Conservation (phyloP, 2,329 filamentous ascomycete genomes). For the Neonectria faginata region DNA sequence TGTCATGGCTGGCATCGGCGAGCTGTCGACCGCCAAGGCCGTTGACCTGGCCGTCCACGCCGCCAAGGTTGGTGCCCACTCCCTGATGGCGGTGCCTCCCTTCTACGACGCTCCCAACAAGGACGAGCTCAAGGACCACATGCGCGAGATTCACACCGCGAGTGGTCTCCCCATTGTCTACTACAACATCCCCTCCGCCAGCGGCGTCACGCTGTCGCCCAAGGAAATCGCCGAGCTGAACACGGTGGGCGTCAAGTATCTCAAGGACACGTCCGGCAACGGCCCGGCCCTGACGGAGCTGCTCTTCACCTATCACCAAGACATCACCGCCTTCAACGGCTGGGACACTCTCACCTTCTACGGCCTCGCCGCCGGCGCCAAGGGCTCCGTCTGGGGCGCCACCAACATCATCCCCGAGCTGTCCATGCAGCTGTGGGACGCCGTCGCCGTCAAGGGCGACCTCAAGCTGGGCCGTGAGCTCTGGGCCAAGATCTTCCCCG, state of each 20-base stretch:
- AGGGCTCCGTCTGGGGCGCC: slow-evolving; percentile 63
- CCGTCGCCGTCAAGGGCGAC: slow-evolving; percentile 53
- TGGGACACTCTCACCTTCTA: slow-evolving; percentile 67
- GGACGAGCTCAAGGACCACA: slow-evolving; percentile 49
- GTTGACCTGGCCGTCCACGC: slow-evolving; percentile 31
- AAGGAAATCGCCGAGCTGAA: slow-evolving; percentile 57
- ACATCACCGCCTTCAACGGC: slow-evolving; percentile 63
- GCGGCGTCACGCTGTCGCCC: slow-evolving; percentile 56
- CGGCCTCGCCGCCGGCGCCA: slow-evolving; percentile 61
- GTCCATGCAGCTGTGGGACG: slow-evolving; percentile 60
- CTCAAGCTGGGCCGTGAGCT: slow-evolving; percentile 57
- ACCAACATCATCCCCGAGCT: slow-evolving; percentile 63
- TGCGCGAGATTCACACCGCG: slow-evolving; percentile 55
- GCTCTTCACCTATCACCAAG: slow-evolving; percentile 54
- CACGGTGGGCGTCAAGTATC: slow-evolving; percentile 60
- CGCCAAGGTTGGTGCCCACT: slow-evolving; percentile 52
- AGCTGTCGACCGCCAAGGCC: too few relatives aligned
- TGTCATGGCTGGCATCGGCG: too few relatives aligned
- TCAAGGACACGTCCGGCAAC: slow-evolving; percentile 66
- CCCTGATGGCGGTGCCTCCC: slow-evolving; percentile 62
- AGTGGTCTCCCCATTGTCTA: slow-evolving; percentile 59
- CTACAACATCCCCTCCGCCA: slow-evolving; percentile 64
- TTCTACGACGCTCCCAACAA: slow-evolving; percentile 60
- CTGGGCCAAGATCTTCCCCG: slow-evolving; percentile 61
- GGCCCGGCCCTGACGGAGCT: slow-evolving; percentile 62